phyloP scores from a whole-genome alignment of 495 filamentous ascomycete genomes.

The Letharia lupina region DNA sequence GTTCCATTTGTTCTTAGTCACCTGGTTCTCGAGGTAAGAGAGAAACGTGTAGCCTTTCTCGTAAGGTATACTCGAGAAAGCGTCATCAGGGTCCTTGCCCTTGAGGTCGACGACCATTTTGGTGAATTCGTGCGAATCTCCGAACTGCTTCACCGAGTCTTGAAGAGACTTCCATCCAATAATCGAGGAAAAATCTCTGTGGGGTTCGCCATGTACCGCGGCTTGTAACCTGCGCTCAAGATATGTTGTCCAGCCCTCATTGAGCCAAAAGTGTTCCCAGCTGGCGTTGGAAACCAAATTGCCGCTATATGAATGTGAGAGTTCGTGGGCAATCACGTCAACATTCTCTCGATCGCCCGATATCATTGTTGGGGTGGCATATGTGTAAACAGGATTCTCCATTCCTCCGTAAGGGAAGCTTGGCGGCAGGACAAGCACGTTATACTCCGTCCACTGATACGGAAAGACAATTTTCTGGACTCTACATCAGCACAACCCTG shows the following conservation, averaged over 20 bases:
- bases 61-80: constrained; percentile 76
- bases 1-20: constrained; percentile 83
- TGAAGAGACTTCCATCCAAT: constrained; percentile 45
- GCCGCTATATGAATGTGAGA: constrained; percentile 86
- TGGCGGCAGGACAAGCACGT: constrained; percentile 80
- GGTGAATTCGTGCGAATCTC: constrained; percentile 80
- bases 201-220: constrained; percentile 59
- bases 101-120: constrained; percentile 80
- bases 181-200: constrained; percentile 88
- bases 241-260: constrained; percentile 94
- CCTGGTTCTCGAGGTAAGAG: constrained; percentile 72
- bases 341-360: constrained; percentile 74
- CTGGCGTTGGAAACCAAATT: constrained; percentile 84
- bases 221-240: constrained; percentile 64
- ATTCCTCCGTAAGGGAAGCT: constrained; percentile 67
- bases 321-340: constrained; percentile 93
- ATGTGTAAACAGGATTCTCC: constrained; percentile 12
- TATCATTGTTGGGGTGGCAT: constrained; percentile 12
- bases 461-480: constrained; percentile 62
- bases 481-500: not conserved
- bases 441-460: constrained; percentile 91
- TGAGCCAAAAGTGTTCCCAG: constrained; percentile 98
- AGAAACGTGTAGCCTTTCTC: constrained; percentile 72
- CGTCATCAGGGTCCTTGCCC: constrained; percentile 89
- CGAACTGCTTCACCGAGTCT: constrained; percentile 69